Evolutionary conservation across 148 eudicot genomes (phyloP).

Genomic region (Rhododendron henanense): DNA sequence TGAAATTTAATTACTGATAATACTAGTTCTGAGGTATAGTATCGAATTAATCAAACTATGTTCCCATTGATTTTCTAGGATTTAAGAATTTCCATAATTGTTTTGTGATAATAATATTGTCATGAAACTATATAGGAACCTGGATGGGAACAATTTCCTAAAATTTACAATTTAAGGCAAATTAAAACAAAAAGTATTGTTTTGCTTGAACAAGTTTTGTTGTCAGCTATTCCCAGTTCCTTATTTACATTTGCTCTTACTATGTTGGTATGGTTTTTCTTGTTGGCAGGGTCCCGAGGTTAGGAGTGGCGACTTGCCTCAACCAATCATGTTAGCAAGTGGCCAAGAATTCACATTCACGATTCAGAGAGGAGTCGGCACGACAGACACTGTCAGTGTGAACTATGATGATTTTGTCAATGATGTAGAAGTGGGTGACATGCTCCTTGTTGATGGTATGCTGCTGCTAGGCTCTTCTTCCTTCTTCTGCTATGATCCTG

Average conservation of each 20-base stretch:
- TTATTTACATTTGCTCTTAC: not conserved
- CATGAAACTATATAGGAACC: not conserved
- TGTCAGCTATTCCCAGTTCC: not conserved
- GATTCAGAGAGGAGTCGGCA: slow-evolving; percentile 89
- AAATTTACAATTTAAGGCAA: not conserved
- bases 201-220: not conserved
- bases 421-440: slow-evolving; percentile 95
- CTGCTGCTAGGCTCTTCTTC: not conserved
- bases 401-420: slow-evolving; percentile 98
- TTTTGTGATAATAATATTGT: not conserved
- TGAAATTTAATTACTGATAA: not conserved
- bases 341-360: slow-evolving; percentile 97
- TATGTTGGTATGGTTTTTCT: not conserved
- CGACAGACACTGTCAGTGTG: slow-evolving; percentile 82
- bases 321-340: slow-evolving; percentile 64
- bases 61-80: not conserved
- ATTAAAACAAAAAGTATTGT: not conserved
- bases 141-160: not conserved
- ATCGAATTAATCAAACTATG: not conserved
- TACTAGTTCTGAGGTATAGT: not conserved
- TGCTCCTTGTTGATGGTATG: slow-evolving; percentile 97
- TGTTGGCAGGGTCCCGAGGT: slow-evolving; percentile 91
- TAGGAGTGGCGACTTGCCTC: slow-evolving; percentile 98
- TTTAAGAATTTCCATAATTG: not conserved
- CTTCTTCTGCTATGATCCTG: no score